Evolutionary conservation across 116 monocot genomes (phyloP).

Genomic region (Cymodocea nodosa): DNA sequence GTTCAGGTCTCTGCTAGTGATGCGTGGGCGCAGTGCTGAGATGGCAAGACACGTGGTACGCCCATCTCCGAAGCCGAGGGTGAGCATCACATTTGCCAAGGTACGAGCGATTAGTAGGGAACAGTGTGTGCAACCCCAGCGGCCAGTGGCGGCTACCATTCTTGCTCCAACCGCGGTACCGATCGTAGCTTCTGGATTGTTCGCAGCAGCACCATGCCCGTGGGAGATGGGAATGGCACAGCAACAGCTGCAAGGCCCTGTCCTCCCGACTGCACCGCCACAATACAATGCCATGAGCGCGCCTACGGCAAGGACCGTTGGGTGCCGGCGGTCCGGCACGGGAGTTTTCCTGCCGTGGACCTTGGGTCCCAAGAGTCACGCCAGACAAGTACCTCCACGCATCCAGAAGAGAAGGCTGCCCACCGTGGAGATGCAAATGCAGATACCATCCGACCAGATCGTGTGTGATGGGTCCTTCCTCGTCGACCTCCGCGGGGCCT

Average conservation of each 20-base stretch:
- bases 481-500: no score
- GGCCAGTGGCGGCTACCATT: not conserved
- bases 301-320: not conserved
- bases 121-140: not conserved
- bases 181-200: no score
- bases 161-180: no score
- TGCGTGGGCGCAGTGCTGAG: constrained; percentile 96
- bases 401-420: constrained; percentile 72
- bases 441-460: constrained; percentile 11
- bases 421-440: constrained; percentile 9
- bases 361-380: constrained; percentile 66
- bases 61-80: constrained; percentile 55
- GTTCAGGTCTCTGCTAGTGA: constrained; percentile 73
- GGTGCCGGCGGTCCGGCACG: constrained; percentile 23
- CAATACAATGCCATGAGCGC: constrained; percentile 11
- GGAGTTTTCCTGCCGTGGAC: constrained; percentile 98
- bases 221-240: constrained; percentile 21
- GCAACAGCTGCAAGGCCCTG: constrained; percentile 17
- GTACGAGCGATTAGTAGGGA: constrained; percentile 36
- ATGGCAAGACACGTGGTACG: constrained; percentile 82
- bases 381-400: constrained; percentile 82
- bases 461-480: no score
- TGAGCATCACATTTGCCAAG: constrained; percentile 63
- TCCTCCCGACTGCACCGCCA: constrained; percentile 27
- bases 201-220: no score